A percentile compares a stretch with the other conserved stretches of the same genome.
phyloP scores from a whole-genome alignment of 139 green algal species.

The Monoraphidium neglectum region DNA sequence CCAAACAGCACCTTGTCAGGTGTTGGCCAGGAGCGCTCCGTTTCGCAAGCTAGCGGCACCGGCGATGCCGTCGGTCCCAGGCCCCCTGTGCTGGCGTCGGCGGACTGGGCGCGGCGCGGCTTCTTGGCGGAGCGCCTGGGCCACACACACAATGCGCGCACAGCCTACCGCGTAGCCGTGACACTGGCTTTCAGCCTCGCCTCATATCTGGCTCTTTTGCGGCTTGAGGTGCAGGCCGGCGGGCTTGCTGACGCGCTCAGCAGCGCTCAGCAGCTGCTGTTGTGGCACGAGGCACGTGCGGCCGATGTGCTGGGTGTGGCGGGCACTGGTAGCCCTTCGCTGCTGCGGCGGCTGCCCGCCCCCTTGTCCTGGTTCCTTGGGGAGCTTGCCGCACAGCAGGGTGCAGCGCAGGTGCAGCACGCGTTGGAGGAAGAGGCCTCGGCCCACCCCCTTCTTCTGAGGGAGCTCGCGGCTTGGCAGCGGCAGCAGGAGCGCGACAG shows the following conservation, averaged over 20 bases:
- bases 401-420: too few relatives aligned
- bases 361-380: too few relatives aligned
- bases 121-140: slow-evolving; percentile 55
- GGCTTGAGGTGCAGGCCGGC: slow-evolving; percentile 16
- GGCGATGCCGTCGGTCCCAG: slow-evolving; percentile 1
- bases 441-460: too few relatives aligned
- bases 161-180: slow-evolving; percentile 39
- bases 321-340: too few relatives aligned
- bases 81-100: slow-evolving; percentile 9
- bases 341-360: too few relatives aligned
- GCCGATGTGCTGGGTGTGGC: neutral
- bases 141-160: slow-evolving; percentile 43
- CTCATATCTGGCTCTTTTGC: slow-evolving; percentile 14
- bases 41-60: too few relatives aligned
- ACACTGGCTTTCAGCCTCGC: slow-evolving; percentile 12
- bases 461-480: too few relatives aligned
- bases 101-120: slow-evolving; percentile 52
- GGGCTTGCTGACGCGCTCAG: slow-evolving; percentile 3
- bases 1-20: too few relatives aligned
- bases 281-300: slow-evolving; percentile 14
- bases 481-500: too few relatives aligned
- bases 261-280: slow-evolving; percentile 21
- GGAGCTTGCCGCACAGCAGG: too few relatives aligned
- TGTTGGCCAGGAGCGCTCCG: too few relatives aligned
- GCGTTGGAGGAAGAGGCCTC: too few relatives aligned